Conservation (phyloP, 192 early-diverging fungal genomes). For the Anaeromyces robustus region DNA sequence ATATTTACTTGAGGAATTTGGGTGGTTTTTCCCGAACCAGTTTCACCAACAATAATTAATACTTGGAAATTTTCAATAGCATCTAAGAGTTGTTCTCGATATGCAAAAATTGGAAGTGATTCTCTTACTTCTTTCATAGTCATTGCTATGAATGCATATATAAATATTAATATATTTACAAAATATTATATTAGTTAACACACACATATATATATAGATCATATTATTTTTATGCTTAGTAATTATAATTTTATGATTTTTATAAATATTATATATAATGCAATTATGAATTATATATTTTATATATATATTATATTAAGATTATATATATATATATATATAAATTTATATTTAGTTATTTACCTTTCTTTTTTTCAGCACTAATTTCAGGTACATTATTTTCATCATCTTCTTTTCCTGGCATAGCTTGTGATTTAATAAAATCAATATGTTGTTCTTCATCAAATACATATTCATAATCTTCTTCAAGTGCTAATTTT, state of each 20-base stretch:
- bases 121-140: constrained; percentile 58
- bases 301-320: too few relatives aligned
- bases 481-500: constrained; percentile 10
- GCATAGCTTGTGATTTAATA: constrained; percentile 53
- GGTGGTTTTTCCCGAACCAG: constrained; percentile 97
- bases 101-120: constrained; percentile 84
- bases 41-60: constrained; percentile 92
- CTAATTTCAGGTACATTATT: constrained; percentile 19
- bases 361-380: constrained; percentile 29
- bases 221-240: too few relatives aligned
- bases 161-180: too few relatives aligned
- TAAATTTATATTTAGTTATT: constrained; percentile 47
- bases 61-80: constrained; percentile 75
- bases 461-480: constrained; percentile 92
- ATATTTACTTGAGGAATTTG: constrained; percentile 55
- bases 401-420: constrained; percentile 29
- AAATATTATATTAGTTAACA: too few relatives aligned
- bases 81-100: constrained; percentile 62
- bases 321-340: neutral
- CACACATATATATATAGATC: too few relatives aligned
- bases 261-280: too few relatives aligned
- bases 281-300: too few relatives aligned
- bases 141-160: too few relatives aligned
- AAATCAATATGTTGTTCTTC: constrained; percentile 76
- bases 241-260: too few relatives aligned